Evolutionary conservation across 169 alveolate genomes (phyloP).

Genomic region (Theileria sp.): DNA sequence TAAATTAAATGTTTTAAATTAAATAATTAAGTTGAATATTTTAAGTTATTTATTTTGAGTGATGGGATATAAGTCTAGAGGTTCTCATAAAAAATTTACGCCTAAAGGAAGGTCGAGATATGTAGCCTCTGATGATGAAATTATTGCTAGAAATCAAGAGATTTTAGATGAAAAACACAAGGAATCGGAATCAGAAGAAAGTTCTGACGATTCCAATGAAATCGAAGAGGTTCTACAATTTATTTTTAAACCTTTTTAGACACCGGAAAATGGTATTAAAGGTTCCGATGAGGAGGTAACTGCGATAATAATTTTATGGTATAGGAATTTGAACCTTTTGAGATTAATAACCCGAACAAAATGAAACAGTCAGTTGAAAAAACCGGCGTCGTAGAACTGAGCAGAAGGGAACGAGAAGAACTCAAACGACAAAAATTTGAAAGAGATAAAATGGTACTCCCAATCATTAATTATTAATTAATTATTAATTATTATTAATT

Average conservation of each 20-base stretch:
- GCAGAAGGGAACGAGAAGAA: slow-evolving; percentile 64
- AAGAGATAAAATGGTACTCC: slow-evolving; percentile 54
- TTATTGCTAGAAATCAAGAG: slow-evolving; percentile 54
- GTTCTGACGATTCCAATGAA: slow-evolving; percentile 9
- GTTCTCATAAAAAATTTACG: slow-evolving; percentile 62
- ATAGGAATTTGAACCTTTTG: slow-evolving; percentile 33
- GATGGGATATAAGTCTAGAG: slow-evolving; percentile 57
- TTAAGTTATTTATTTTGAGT: not conserved
- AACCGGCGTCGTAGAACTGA: slow-evolving; percentile 63
- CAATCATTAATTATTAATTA: not conserved
- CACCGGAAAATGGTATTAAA: not conserved
- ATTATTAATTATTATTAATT: too few relatives aligned
- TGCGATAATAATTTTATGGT: not conserved
- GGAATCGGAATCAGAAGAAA: slow-evolving; percentile 24
- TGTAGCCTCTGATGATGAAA: slow-evolving; percentile 66
- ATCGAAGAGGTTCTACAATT: not conserved
- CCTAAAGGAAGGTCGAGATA: slow-evolving; percentile 62
- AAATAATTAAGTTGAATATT: not conserved
- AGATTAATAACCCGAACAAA: slow-evolving; percentile 57
- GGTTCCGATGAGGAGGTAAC: not conserved
- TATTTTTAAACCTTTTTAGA: not conserved
- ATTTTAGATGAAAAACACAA: not conserved
- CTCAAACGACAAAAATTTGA: slow-evolving; percentile 60
- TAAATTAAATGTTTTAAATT: not conserved
- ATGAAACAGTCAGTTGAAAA: slow-evolving; percentile 38